phyloP scores from a whole-genome alignment of 1,139 yeast genomes.

The Nakaseomyces kungkrabaensis region DNA sequence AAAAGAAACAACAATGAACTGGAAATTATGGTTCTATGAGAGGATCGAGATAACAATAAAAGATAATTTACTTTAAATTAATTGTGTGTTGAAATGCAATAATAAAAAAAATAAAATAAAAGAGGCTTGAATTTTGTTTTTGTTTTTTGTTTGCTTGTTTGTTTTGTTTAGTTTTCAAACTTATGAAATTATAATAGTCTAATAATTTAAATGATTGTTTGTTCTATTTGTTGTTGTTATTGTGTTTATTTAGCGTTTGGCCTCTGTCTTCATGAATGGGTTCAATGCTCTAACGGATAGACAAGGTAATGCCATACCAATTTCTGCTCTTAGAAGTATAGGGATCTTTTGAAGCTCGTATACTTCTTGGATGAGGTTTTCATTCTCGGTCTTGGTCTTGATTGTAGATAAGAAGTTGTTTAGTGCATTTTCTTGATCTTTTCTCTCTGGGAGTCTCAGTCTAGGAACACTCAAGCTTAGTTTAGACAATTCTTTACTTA shows the following conservation, averaged over 20 bases:
- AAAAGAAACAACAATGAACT: no score
- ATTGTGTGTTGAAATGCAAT: no score
- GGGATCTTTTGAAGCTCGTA: constrained; percentile 73
- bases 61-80: no score
- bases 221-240: no score
- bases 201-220: no score
- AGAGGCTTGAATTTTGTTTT: no score
- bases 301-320: constrained; percentile 93
- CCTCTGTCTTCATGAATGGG: constrained; percentile 45
- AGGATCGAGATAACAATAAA: no score
- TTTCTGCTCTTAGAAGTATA: constrained; percentile 77
- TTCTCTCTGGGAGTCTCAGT: constrained; percentile 34
- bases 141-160: no score
- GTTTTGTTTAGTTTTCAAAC: no score
- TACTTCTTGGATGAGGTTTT: constrained; percentile 64
- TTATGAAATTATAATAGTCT: no score
- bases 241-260: not conserved
- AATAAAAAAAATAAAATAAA: no score
- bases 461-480: constrained; percentile 47
- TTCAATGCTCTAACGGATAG: constrained; percentile 87
- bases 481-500: constrained; percentile 39
- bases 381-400: constrained; percentile 52
- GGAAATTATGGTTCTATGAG: no score
- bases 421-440: constrained; percentile 33
- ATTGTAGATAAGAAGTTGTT: constrained; percentile 49